Base-by-base conservation (phyloP, 164 flowering plant genomes). In the Aristolochia contorta region DNA sequence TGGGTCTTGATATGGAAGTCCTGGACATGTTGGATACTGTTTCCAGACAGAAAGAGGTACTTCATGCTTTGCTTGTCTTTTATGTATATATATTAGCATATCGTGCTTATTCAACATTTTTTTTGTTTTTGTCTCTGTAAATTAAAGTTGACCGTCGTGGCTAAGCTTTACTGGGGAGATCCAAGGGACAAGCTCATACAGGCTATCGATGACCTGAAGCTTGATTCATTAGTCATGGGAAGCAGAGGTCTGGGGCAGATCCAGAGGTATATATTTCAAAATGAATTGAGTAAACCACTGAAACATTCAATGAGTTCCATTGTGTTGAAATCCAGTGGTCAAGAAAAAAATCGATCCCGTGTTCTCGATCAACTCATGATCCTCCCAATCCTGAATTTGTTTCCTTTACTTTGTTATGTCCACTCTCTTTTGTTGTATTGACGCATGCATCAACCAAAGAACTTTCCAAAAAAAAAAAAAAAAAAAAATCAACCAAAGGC, bases 131-230 rank as follows among this genome's bases (percentile, higher is more conserved):
- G 13, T 61, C 6, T 32, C 20, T 18, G 37, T 61, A n/a, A n/a
- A 20, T 20, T 30, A 60, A 47, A 86, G 96, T 67, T 77, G 46
- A 72, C 45, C 0, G 60, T 85, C 22, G 78, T 87, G 8, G 43
- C 79, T 10, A 89, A 89, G 59, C 32, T 89, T 21, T 87, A 85
- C 56, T 85, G 88, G 91, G 94, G 96, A 10, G 87, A 85, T 74
- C 77, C 91, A 6, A 78, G 91, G 60, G 91, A 85, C 62, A 81
- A 77, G 64, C 69, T 85, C 0, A 71, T 74, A 37, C 75, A 65
- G 9, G 82, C 88, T 7, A 72, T 67, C 52, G 77, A 50, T 32
- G 78, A 79, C 57, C 54, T 78, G 70, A 73, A 78, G 68, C 71
- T 85, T 30, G 77, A 74, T 30, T 78, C 80, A 50, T 24, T 83